Evolutionary conservation across 768 basidiomycete species (phyloP).

Genomic region (Multifurca ochricompacta): DNA sequence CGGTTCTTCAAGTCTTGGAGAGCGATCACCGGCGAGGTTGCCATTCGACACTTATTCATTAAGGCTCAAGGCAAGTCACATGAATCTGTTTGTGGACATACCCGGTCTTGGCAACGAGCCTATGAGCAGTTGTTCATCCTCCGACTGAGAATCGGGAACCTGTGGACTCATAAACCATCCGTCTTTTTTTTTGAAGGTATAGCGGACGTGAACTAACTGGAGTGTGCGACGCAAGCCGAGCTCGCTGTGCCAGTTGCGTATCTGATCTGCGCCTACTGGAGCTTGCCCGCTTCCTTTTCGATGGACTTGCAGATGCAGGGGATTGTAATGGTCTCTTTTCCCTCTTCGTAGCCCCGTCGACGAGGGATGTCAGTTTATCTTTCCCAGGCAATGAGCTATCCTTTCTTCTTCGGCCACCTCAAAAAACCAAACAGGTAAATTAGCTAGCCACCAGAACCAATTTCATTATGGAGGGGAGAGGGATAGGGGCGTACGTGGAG

Average conservation of each 20-base stretch:
- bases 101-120: neutral
- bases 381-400: neutral
- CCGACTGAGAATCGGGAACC: conserved; percentile 15
- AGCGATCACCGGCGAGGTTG: neutral
- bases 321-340: conserved; percentile 4
- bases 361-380: neutral
- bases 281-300: conserved; percentile 11
- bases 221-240: neutral
- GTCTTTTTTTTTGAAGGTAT: neutral
- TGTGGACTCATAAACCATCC: neutral
- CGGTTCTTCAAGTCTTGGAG: neutral
- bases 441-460: neutral
- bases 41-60: neutral
- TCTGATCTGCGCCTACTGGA: conserved; percentile 9
- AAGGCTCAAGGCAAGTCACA: neutral
- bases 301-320: neutral
- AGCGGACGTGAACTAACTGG: conserved; percentile 5
- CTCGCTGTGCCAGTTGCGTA: neutral
- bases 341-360: neutral
- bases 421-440: too few species aligned
- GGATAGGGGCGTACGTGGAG: conserved; percentile 10
- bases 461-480: too few species aligned
- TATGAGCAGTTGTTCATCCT: neutral
- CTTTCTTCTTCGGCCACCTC: conserved; percentile 5
- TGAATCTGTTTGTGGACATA: neutral